Conservation (phyloP, 2,329 filamentous ascomycete genomes). For the Clarireedia monteithiana region DNA sequence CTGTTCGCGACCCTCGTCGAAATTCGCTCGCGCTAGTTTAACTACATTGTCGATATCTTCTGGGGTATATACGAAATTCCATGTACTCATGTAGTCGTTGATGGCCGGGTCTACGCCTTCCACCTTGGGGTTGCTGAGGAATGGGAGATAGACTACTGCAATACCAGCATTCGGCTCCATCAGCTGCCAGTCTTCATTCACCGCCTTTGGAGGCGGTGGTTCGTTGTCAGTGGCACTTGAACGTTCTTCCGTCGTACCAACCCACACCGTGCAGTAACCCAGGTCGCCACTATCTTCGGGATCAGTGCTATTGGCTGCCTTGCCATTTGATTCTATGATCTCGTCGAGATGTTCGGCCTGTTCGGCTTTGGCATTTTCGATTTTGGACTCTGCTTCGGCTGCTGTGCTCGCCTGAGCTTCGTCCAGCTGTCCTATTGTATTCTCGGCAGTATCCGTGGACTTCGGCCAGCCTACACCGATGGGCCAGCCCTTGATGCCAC, state of each 20-base stretch:
- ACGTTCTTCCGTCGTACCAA: constrained; percentile 74
- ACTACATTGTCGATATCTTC: constrained; percentile 85
- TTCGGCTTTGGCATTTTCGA: constrained; percentile 50
- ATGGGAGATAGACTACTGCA: constrained; percentile 82
- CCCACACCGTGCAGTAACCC: constrained; percentile 91
- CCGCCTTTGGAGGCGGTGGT: constrained; percentile 32
- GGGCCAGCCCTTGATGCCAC: constrained; percentile 90
- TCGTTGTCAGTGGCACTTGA: constrained; percentile 44
- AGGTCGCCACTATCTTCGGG: constrained; percentile 52
- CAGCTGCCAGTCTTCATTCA: constrained; percentile 59
- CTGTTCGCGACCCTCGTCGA: constrained; percentile 69
- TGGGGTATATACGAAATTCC: constrained; percentile 96
- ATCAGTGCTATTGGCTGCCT: constrained; percentile 13
- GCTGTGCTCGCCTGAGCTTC: constrained; percentile 51
- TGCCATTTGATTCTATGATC: constrained; percentile 22
- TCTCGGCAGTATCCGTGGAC: constrained; percentile 45
- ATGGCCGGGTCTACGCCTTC: constrained; percentile 74
- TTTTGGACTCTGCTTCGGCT: constrained; percentile 53
- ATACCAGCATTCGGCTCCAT: constrained; percentile 76
- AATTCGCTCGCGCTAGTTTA: constrained; percentile 77
- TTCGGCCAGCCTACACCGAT: constrained; percentile 91
- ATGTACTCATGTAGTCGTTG: constrained; percentile 85
- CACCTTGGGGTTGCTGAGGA: constrained; percentile 74
- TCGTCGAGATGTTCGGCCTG: constrained; percentile 33
- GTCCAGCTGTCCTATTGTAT: constrained; percentile 58